phyloP scores from a whole-genome alignment of 164 flowering plant species.

The Santalum album region DNA sequence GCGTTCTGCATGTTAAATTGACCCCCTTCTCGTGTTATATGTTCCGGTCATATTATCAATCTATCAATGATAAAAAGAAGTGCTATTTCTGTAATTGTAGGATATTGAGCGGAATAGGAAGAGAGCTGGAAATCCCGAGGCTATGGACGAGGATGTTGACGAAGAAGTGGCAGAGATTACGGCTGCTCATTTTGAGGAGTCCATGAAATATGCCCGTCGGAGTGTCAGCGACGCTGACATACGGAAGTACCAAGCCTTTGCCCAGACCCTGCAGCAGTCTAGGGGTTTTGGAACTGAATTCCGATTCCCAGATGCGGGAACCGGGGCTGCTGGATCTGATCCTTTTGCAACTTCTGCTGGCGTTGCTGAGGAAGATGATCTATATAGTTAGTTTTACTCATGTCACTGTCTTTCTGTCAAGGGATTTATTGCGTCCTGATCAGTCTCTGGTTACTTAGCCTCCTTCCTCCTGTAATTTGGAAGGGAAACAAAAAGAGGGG shows the following conservation, averaged over 20 bases:
- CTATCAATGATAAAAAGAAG: neutral
- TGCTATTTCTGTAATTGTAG: neutral
- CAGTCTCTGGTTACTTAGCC: no score
- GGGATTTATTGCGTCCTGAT: no score
- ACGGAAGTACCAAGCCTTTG: constrained; percentile 13
- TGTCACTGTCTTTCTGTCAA: no score
- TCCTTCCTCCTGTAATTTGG: no score
- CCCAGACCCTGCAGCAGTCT: constrained; percentile 17
- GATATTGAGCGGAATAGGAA: constrained; percentile 3
- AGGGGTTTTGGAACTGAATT: constrained; percentile 19
- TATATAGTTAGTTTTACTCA: neutral
- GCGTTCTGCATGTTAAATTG: no score
- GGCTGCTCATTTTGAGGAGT: constrained; percentile 18
- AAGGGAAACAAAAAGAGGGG: no score
- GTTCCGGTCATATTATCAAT: no score
- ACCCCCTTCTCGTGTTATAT: no score
- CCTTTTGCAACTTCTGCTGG: constrained; percentile 3
- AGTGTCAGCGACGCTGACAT: constrained; percentile 20
- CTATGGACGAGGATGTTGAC: constrained; percentile 12
- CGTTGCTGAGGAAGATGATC: constrained; percentile 2
- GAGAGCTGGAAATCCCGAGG: constrained; percentile 7
- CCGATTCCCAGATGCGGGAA: constrained; percentile 8
- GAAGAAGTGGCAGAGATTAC: constrained; percentile 11
- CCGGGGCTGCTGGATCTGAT: neutral
- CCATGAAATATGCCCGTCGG: constrained; percentile 18